These are phyloP conservation scores for Aspergillus candidus DNA, from an alignment of 2,329 filamentous ascomycete genomes.

Conservation along the genomic window DNA sequence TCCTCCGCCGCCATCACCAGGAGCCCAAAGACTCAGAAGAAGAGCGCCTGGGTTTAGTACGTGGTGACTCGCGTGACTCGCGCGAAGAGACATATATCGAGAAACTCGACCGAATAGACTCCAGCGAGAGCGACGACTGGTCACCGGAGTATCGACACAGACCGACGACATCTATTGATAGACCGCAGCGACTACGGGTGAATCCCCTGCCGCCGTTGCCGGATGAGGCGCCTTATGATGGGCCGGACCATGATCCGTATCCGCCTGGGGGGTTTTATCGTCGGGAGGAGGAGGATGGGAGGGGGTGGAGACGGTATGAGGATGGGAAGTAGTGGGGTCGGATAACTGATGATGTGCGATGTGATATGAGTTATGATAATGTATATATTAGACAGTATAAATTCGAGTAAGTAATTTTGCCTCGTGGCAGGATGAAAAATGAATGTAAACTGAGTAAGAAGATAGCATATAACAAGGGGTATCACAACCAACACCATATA, in stretches of 20 bases:
- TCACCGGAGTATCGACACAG: slow-evolving; percentile 4
- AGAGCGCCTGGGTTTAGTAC: slow-evolving; percentile 75
- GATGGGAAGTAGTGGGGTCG: slow-evolving; percentile 2
- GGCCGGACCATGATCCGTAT: slow-evolving; percentile 2
- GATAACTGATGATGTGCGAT: slow-evolving; percentile 7
- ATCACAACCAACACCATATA: slow-evolving; percentile 6
- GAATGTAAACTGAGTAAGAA: too few species aligned
- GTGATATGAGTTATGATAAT: slow-evolving; percentile 9
- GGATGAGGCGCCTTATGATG: slow-evolving; percentile 17
- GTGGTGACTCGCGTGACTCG: slow-evolving; percentile 62
- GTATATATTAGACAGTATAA: slow-evolving; percentile 8
- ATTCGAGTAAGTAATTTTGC: too few species aligned
- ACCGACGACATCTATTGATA: background rate
- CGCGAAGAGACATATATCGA: slow-evolving; percentile 16
- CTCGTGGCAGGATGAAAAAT: too few species aligned
- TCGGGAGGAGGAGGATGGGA: slow-evolving; percentile 12
- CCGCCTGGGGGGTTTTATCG: slow-evolving; percentile 8
- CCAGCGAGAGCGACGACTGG: slow-evolving; percentile 12
- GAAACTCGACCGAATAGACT: slow-evolving; percentile 23
- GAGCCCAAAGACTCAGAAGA: slow-evolving; percentile 62
- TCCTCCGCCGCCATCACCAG: slow-evolving; percentile 41
- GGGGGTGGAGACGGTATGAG: slow-evolving; percentile 26
- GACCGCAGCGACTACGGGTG: slow-evolving; percentile 18
- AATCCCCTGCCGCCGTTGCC: slow-evolving; percentile 31
- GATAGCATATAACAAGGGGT: slow-evolving; percentile 4